These are phyloP conservation scores for Huiozyma sinensis DNA, from an alignment of 805 yeast species.

Conservation along the genomic window DNA sequence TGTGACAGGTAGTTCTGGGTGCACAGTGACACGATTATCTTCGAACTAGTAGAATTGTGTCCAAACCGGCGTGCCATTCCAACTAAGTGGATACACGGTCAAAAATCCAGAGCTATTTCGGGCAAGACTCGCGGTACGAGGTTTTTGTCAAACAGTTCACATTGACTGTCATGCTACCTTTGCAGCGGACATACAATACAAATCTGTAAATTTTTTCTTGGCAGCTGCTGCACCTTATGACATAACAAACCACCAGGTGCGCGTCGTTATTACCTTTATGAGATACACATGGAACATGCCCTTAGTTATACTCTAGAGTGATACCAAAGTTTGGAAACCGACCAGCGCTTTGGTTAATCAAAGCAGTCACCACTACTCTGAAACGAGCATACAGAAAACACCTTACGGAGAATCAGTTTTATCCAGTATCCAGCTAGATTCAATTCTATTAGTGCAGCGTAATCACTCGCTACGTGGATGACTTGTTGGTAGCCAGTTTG, in stretches of 20 bases:
- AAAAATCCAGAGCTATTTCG: background rate
- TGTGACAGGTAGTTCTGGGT: constrained; percentile 3
- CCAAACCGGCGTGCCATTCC: background rate
- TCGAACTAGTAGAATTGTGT: background rate
- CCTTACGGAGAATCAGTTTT: background rate
- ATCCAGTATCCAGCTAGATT: background rate
- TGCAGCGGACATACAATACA: background rate
- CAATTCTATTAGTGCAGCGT: constrained; percentile 1
- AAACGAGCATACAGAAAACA: background rate
- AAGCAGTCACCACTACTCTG: background rate
- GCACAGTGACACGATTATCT: background rate
- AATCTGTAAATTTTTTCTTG: background rate
- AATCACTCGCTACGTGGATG: constrained; percentile 5
- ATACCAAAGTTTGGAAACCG: background rate
- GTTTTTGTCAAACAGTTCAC: background rate
- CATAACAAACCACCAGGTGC: background rate
- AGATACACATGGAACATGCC: background rate
- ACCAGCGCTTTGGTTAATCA: background rate
- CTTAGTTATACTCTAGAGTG: background rate
- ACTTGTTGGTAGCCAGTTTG: constrained; percentile 3
- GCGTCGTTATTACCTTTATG: background rate
- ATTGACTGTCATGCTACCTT: background rate
- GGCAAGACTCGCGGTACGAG: background rate
- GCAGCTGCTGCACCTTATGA: background rate
- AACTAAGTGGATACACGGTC: background rate